phyloP scores from a whole-genome alignment of 2,329 filamentous ascomycete species.

The Fusarium globosum region DNA sequence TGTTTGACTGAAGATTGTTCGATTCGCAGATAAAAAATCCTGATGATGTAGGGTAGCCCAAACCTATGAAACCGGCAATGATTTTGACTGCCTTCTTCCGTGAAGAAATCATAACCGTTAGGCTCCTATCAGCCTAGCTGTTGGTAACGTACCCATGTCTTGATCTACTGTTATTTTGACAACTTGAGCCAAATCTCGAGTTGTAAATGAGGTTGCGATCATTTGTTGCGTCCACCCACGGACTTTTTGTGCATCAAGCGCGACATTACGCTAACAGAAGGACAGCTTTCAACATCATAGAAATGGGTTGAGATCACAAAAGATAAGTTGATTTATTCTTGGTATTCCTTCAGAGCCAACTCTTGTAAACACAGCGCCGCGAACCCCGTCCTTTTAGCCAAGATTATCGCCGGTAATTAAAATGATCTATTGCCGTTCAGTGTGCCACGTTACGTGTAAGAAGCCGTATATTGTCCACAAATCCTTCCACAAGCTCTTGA shows the following conservation, averaged over 20 bases:
- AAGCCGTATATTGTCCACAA: constrained; percentile 78
- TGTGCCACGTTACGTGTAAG: constrained; percentile 60
- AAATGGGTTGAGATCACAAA: background rate
- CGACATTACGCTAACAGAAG: background rate
- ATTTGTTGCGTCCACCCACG: background rate
- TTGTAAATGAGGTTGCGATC: background rate
- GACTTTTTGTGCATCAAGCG: too few relatives aligned
- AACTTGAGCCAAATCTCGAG: background rate
- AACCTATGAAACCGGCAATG: too few relatives aligned
- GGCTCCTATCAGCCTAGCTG: background rate
- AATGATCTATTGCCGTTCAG: constrained; percentile 22
- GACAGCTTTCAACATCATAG: background rate
- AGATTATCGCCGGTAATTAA: background rate
- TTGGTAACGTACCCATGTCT: too few relatives aligned
- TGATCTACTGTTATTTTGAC: background rate
- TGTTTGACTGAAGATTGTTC: background rate
- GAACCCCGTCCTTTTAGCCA: background rate
- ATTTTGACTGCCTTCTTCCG: background rate
- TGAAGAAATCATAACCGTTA: background rate
- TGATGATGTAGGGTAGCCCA: background rate
- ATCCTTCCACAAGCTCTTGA: constrained; percentile 74
- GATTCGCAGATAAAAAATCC: background rate
- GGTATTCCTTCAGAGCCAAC: background rate
- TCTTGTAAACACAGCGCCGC: background rate
- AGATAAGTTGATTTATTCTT: constrained; percentile 1